These are phyloP conservation scores for Stygiomarasmius scandens DNA, from an alignment of 1,284 basidiomycete species.

Conservation along the genomic window DNA sequence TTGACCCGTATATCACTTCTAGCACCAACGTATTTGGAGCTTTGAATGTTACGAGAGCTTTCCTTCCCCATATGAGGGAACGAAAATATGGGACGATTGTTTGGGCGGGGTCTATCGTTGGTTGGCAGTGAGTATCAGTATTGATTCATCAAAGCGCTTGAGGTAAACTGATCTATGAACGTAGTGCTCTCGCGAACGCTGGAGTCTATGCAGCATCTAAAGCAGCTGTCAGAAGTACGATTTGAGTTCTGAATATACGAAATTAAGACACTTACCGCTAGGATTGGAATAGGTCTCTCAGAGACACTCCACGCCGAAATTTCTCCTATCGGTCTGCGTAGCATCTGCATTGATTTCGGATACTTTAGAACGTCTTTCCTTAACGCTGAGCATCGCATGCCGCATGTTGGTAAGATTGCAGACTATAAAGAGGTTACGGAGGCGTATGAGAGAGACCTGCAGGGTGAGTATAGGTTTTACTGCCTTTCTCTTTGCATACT, in stretches of 20 bases:
- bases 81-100: conserved; percentile 35
- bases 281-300: conserved; percentile 31
- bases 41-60: conserved; percentile 40
- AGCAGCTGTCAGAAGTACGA: conserved; percentile 2
- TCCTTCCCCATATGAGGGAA: conserved; percentile 41
- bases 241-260: too few relatives aligned
- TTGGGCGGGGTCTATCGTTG: conserved; percentile 36
- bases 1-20: too few relatives aligned
- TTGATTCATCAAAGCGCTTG: background rate
- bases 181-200: background rate
- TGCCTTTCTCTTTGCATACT: background rate
- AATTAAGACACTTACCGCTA: background rate
- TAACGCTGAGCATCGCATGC: conserved; percentile 29
- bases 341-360: conserved; percentile 44
- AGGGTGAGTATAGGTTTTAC: conserved; percentile 21
- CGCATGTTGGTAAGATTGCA: conserved; percentile 35
- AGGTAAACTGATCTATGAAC: background rate
- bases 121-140: conserved; percentile 29
- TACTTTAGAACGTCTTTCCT: conserved; percentile 47
- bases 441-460: conserved; percentile 27
- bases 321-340: conserved; percentile 43
- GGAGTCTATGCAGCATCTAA: conserved; percentile 10
- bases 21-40: conserved; percentile 41
- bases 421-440: conserved; percentile 39
- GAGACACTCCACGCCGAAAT: conserved; percentile 42